phyloP scores from a whole-genome alignment of 805 yeast genomes.

The Pichia gijzeniarum region DNA sequence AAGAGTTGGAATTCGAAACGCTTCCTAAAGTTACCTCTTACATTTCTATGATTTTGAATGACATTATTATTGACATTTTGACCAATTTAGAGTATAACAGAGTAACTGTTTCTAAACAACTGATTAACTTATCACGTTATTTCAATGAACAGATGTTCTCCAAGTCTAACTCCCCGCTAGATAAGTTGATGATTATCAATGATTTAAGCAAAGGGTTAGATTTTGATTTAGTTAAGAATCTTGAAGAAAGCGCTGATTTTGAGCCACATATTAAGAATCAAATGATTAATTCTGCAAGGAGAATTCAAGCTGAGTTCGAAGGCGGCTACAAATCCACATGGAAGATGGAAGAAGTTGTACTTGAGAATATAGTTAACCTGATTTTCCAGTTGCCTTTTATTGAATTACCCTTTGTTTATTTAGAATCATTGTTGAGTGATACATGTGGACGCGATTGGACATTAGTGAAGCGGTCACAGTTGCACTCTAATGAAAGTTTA shows the following conservation, averaged over 20 bases:
- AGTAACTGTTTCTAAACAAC: slow-evolving; percentile 76
- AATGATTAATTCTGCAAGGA: slow-evolving; percentile 30
- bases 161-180: slow-evolving; percentile 70
- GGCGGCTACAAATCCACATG: slow-evolving; percentile 52
- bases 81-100: slow-evolving; percentile 84
- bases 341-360: slow-evolving; percentile 86
- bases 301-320: slow-evolving; percentile 35
- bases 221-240: slow-evolving; percentile 26
- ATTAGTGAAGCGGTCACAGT: slow-evolving; percentile 23
- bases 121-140: slow-evolving; percentile 65
- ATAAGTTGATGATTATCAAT: slow-evolving; percentile 44
- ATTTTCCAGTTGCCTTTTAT: slow-evolving; percentile 69
- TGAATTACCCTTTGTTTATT: slow-evolving; percentile 64
- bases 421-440: slow-evolving; percentile 76
- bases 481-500: slow-evolving; percentile 25
- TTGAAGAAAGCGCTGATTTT: slow-evolving; percentile 24
- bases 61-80: slow-evolving; percentile 66
- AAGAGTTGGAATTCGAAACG: slow-evolving; percentile 47
- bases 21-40: slow-evolving; percentile 49
- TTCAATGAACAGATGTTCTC: slow-evolving; percentile 64
- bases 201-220: slow-evolving; percentile 37
- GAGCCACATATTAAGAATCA: slow-evolving; percentile 22
- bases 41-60: slow-evolving; percentile 62
- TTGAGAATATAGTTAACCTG: slow-evolving; percentile 74
- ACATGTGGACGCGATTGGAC: slow-evolving; percentile 77